Percentiles rank a stretch among this genome's conserved stretches.
These are phyloP conservation scores for Tanacetum coccineum DNA, from an alignment of 129 eudicot genomes.

Conservation along the genomic window DNA sequence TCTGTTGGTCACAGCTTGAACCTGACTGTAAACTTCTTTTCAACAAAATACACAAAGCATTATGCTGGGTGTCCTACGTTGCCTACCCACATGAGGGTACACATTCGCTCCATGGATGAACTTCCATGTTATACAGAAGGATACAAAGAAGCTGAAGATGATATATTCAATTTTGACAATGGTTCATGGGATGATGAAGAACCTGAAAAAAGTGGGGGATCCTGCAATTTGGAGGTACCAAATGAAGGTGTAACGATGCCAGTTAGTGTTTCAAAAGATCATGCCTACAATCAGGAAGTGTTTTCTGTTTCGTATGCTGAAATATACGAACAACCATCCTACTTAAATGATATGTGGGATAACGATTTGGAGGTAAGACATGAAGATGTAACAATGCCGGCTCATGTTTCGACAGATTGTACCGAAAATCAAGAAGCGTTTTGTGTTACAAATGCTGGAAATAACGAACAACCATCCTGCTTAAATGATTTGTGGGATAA, in stretches of 20 bases:
- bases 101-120: conserved; percentile 70
- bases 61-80: conserved; percentile 67
- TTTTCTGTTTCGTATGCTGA: conserved; percentile 8
- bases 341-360: conserved; percentile 1
- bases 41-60: conserved; percentile 68
- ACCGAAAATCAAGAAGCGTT: background rate
- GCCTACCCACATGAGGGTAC: conserved; percentile 71
- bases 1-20: conserved; percentile 45
- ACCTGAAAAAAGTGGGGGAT: conserved; percentile 14
- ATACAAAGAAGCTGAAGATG: conserved; percentile 10
- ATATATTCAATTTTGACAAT: conserved; percentile 20
- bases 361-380: background rate
- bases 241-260: conserved; percentile 7
- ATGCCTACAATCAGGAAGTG: conserved; percentile 15
- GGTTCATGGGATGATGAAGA: conserved; percentile 27
- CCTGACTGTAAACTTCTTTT: conserved; percentile 65
- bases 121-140: conserved; percentile 64
- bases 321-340: background rate
- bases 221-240: background rate
- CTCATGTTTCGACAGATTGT: background rate
- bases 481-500: background rate
- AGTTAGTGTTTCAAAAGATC: conserved; percentile 16
- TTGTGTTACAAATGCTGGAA: conserved; percentile 15
- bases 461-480: background rate
- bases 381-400: background rate